These are phyloP conservation scores for Castanea mollissima DNA, from an alignment of 306 rosid genomes.

Conservation along the genomic window DNA sequence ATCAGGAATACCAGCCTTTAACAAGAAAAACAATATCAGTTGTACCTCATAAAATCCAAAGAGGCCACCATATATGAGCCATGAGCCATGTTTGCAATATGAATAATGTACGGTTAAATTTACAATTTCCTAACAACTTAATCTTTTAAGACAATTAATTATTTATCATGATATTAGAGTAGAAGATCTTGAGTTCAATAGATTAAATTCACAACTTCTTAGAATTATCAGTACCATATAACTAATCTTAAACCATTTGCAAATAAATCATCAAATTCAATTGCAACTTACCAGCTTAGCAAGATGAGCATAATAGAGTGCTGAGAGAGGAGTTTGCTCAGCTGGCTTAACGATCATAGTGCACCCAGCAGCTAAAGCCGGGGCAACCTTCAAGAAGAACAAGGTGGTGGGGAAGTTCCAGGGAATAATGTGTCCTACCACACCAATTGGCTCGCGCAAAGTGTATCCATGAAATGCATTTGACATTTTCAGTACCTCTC, in stretches of 20 bases:
- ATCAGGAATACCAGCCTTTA: slow-evolving; percentile 85
- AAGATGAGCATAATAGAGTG: slow-evolving; percentile 74
- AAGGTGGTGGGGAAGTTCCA: slow-evolving; percentile 72
- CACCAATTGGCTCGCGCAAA: slow-evolving; percentile 73
- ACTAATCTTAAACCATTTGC: too few species aligned
- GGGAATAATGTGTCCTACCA: slow-evolving; percentile 78
- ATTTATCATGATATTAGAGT: too few species aligned
- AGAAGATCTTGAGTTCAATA: too few species aligned
- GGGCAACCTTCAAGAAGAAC: slow-evolving; percentile 55
- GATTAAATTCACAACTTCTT: too few species aligned
- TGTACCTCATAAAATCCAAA: not conserved
- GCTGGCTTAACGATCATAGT: slow-evolving; percentile 85
- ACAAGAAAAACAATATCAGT: not conserved
- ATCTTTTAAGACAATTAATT: too few species aligned
- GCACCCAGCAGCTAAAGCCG: slow-evolving; percentile 89
- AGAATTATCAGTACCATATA: too few species aligned
- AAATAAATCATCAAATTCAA: too few species aligned
- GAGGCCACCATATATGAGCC: too few species aligned
- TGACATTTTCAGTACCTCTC: slow-evolving; percentile 56
- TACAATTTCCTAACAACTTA: too few species aligned
- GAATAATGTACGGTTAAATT: not conserved
- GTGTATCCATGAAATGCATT: slow-evolving; percentile 61
- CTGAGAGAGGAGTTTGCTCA: slow-evolving; percentile 86
- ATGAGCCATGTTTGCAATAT: not conserved
- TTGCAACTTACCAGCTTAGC: slow-evolving; percentile 51